Conservation (phyloP, 331 rosid genomes). For the Erythrophleum ivorense region DNA sequence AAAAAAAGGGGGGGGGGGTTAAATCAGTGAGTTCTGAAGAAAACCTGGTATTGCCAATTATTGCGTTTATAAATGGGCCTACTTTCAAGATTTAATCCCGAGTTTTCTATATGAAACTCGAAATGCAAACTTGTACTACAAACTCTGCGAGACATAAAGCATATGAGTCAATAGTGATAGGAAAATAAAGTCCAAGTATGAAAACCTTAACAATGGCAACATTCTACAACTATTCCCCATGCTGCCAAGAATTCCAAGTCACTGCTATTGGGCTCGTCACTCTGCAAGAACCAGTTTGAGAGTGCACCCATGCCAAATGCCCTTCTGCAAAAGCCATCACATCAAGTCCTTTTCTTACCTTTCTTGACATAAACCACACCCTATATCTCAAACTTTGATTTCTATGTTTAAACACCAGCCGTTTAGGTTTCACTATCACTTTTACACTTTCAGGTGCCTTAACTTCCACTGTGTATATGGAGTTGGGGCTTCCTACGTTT, state of each 20-base stretch:
- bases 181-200: slow-evolving; percentile 17
- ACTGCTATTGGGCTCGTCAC: slow-evolving; percentile 94
- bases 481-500: slow-evolving; percentile 76
- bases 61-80: neutral
- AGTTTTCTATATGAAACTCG: slow-evolving; percentile 4
- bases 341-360: slow-evolving; percentile 39
- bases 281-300: slow-evolving; percentile 53
- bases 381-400: slow-evolving; percentile 67
- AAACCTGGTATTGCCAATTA: neutral
- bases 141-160: slow-evolving; percentile 37
- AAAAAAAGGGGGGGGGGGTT: too few species aligned
- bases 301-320: slow-evolving; percentile 73
- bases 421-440: slow-evolving; percentile 72
- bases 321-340: slow-evolving; percentile 58
- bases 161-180: slow-evolving; percentile 35
- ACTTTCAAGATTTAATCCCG: neutral
- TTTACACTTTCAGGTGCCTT: slow-evolving; percentile 73
- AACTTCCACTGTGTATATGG: slow-evolving; percentile 77
- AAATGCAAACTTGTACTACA: neutral
- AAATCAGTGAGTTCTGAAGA: too few species aligned
- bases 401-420: slow-evolving; percentile 52
- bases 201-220: slow-evolving; percentile 10
- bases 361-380: slow-evolving; percentile 70
- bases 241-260: slow-evolving; percentile 64
- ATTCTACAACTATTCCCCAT: neutral